These are phyloP conservation scores for Parachaetomium inaequale DNA, from an alignment of 495 filamentous ascomycete species.

Conservation along the genomic window DNA sequence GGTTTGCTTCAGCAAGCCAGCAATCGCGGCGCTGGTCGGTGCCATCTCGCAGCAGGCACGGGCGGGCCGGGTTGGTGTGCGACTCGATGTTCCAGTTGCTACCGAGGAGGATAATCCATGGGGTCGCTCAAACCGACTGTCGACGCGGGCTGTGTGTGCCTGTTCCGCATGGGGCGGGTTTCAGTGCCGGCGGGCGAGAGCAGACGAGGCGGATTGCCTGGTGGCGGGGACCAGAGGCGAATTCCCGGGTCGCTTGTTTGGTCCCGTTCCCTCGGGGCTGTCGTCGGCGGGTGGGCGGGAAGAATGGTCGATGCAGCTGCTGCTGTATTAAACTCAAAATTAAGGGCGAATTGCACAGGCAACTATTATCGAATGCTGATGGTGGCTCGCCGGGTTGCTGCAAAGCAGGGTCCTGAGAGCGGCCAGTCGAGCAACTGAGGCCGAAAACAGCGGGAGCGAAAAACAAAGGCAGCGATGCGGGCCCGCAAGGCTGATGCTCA, in stretches of 20 bases:
- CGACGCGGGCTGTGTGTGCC: neutral
- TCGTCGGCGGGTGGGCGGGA: conserved; percentile 14
- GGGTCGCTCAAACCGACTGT: conserved; percentile 15
- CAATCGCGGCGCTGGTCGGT: conserved; percentile 61
- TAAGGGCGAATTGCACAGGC: conserved; percentile 9
- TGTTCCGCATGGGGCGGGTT: conserved; percentile 9
- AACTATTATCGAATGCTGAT: conserved; percentile 21
- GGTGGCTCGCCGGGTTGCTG: conserved; percentile 6
- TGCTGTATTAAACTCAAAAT: conserved; percentile 32
- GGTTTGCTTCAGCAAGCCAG: conserved; percentile 73
- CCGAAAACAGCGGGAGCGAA: conserved; percentile 11
- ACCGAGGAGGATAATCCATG: conserved; percentile 31
- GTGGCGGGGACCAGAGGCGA: neutral
- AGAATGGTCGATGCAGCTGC: conserved; percentile 36
- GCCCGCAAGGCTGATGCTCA: conserved; percentile 20
- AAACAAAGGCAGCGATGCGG: conserved; percentile 24
- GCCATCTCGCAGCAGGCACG: conserved; percentile 54
- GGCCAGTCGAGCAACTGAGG: neutral
- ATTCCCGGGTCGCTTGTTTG: neutral
- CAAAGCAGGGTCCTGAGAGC: neutral
- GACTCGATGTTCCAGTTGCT: conserved; percentile 25
- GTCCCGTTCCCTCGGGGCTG: neutral
- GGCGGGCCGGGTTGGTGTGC: conserved; percentile 21
- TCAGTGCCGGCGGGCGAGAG: neutral
- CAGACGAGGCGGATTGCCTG: neutral